Percentiles rank a stretch among this genome's conserved stretches.
Evolutionary conservation across 2,329 filamentous ascomycete genomes (phyloP).

Genomic region (Cordyceps sp.): DNA sequence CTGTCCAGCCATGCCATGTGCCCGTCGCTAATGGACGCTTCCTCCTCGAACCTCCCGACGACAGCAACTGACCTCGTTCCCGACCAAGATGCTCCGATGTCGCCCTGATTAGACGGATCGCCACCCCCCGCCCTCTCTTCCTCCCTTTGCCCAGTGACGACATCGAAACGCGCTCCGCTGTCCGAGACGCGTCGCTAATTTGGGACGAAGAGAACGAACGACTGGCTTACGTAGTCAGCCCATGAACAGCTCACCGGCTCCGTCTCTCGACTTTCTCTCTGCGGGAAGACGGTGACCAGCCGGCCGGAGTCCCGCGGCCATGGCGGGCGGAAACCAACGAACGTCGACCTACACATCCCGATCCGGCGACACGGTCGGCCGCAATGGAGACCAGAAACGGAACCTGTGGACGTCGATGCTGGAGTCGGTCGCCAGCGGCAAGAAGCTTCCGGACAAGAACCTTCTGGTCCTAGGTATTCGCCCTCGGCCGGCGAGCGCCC

Average conservation of each 20-base stretch:
- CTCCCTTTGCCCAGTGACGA: constrained; percentile 6
- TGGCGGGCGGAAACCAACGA: constrained; percentile 36
- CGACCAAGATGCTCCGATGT: constrained; percentile 12
- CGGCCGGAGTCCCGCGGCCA: constrained; percentile 10
- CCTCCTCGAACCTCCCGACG: background rate
- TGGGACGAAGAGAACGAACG: too few species aligned
- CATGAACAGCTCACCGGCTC: too few species aligned
- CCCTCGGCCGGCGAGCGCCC: background rate
- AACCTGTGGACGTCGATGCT: constrained; percentile 93
- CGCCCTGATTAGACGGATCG: constrained; percentile 2
- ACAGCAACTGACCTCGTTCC: constrained; percentile 3
- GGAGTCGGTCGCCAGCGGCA: constrained; percentile 76
- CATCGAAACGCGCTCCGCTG: constrained; percentile 2
- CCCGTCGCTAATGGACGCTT: background rate
- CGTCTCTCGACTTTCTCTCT: constrained; percentile 1
- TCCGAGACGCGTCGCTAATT: constrained; percentile 1
- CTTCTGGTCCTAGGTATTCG: constrained; percentile 60
- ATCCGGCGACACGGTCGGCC: constrained; percentile 36
- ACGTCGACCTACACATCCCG: constrained; percentile 41
- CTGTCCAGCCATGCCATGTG: background rate
- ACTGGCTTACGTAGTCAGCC: too few species aligned
- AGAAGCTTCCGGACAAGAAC: constrained; percentile 82
- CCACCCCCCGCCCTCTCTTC: too few species aligned
- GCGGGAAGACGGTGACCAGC: too few species aligned
- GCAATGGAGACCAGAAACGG: constrained; percentile 58